Conservation (phyloP, 176 grass and related monocot genomes). For the Rhipidocladum racemiflorum region DNA sequence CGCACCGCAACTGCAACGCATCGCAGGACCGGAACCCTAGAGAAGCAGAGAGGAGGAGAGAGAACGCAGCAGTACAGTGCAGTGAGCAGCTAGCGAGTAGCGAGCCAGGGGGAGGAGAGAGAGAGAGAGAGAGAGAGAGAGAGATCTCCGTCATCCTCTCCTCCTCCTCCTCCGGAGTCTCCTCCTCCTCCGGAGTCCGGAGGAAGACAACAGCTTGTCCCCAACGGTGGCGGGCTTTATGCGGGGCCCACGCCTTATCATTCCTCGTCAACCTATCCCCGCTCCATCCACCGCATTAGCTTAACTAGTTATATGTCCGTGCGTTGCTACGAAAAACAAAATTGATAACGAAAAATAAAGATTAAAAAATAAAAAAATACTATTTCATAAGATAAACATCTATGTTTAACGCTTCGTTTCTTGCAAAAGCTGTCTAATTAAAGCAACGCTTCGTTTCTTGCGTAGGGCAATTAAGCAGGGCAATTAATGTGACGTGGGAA, state of each 20-base stretch:
- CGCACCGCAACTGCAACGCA: not conserved
- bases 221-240: conserved; percentile 46
- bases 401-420: too few relatives aligned
- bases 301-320: too few relatives aligned
- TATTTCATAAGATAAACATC: too few relatives aligned
- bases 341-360: too few relatives aligned
- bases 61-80: not conserved
- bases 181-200: not conserved
- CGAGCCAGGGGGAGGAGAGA: not conserved
- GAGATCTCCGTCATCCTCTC: not conserved
- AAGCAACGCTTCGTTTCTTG: too few relatives aligned
- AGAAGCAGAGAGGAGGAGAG: not conserved
- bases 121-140: not conserved
- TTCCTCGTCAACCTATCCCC: not conserved
- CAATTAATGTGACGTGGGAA: too few relatives aligned
- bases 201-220: conserved; percentile 34
- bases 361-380: too few relatives aligned
- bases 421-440: too few relatives aligned
- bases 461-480: too few relatives aligned
- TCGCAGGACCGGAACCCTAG: not conserved
- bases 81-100: not conserved
- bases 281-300: not conserved
- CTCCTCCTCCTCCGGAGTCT: not conserved
- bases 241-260: conserved; percentile 41
- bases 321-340: too few relatives aligned